Conservation (phyloP, 495 filamentous ascomycete genomes). For the Daldinia vernicosa region DNA sequence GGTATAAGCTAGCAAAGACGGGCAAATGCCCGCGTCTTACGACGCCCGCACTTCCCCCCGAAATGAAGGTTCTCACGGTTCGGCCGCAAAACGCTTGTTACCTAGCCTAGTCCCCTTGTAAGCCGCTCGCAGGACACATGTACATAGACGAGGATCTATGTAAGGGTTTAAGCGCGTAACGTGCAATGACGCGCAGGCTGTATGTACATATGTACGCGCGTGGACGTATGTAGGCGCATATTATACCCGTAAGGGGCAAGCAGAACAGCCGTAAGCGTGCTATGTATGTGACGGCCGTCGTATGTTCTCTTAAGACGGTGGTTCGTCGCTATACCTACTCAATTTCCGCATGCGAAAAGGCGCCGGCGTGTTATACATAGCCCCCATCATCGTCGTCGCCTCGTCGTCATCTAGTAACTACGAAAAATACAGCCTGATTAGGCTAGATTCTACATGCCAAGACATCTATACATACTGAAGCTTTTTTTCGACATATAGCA, state of each 20-base stretch:
- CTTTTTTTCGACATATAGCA: too few relatives aligned
- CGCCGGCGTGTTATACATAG: not conserved
- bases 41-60: not conserved
- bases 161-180: not conserved
- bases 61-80: slow-evolving; percentile 18
- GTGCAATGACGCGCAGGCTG: slow-evolving; percentile 1
- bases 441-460: slow-evolving; percentile 2
- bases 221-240: not conserved
- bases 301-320: slow-evolving; percentile 7
- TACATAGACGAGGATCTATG: too few relatives aligned
- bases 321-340: not conserved
- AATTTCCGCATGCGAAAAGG: not conserved
- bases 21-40: slow-evolving; percentile 5
- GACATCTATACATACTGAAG: not conserved
- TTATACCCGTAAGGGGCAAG: not conserved
- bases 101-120: not conserved
- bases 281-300: not conserved
- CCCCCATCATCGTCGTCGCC: not conserved
- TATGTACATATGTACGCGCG: not conserved
- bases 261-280: not conserved
- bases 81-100: not conserved
- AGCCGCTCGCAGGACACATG: too few relatives aligned
- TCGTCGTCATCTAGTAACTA: not conserved
- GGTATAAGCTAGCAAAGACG: not conserved
- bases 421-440: slow-evolving; percentile 6